Conservation (phyloP, 352 stramenopile genomes). For the Pilasporangium apinafurcum region DNA sequence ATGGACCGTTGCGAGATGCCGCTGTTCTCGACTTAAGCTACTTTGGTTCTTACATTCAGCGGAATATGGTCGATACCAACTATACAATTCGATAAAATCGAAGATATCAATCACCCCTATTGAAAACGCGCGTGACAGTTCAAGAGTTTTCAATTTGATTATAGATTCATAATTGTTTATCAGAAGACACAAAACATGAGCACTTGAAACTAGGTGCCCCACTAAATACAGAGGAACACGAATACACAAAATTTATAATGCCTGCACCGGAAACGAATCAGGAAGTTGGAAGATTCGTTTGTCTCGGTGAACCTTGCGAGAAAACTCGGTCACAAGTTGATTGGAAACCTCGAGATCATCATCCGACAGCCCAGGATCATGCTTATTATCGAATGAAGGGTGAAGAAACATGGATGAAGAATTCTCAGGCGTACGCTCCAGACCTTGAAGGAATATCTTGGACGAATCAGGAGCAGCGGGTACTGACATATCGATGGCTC, state of each 20-base stretch:
- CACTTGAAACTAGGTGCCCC: too few relatives aligned
- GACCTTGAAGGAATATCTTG: slow-evolving; percentile 44
- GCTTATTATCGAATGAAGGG: slow-evolving; percentile 45
- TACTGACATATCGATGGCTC: slow-evolving; percentile 16
- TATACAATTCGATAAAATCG: too few relatives aligned
- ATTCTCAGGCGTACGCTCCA: slow-evolving; percentile 46
- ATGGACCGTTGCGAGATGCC: slow-evolving; percentile 45
- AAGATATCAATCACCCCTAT: too few relatives aligned
- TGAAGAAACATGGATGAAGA: slow-evolving; percentile 58
- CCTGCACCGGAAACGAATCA: background rate
- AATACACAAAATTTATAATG: too few relatives aligned
- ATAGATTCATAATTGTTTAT: too few relatives aligned
- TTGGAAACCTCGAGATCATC: slow-evolving; percentile 44
- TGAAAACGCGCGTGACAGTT: too few relatives aligned
- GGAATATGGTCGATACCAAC: too few relatives aligned
- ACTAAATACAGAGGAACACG: too few relatives aligned
- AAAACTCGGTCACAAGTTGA: slow-evolving; percentile 44
- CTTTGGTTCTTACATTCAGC: slow-evolving; percentile 11
- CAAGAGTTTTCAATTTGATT: too few relatives aligned
- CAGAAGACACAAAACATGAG: too few relatives aligned
- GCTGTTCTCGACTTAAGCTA: slow-evolving; percentile 40
- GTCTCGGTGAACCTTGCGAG: slow-evolving; percentile 18
- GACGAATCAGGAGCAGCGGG: slow-evolving; percentile 16
- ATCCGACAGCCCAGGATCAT: slow-evolving; percentile 41
- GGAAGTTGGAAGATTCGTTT: slow-evolving; percentile 10